Conservation (phyloP, 768 basidiomycete species). For the Infundibulicybe gibba region DNA sequence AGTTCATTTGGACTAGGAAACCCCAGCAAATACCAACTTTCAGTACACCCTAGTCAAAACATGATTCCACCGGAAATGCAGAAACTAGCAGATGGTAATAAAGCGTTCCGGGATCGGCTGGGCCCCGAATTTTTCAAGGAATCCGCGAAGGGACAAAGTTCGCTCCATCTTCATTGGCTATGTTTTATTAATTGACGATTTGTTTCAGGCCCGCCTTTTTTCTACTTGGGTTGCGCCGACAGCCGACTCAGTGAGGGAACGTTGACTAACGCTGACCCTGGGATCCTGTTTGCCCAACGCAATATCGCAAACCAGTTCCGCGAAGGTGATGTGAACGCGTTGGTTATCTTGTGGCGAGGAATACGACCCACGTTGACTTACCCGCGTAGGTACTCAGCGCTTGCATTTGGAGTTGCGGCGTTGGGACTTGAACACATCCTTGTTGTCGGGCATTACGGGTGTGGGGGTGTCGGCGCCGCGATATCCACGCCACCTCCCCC, state of each 20-base stretch:
- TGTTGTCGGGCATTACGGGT: slow-evolving; percentile 4
- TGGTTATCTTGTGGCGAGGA: not conserved
- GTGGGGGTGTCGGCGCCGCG: slow-evolving; percentile 3
- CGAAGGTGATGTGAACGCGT: slow-evolving; percentile 2
- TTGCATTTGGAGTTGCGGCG: not conserved
- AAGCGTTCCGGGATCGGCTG: too few relatives aligned
- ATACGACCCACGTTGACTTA: not conserved
- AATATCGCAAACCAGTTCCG: slow-evolving; percentile 3
- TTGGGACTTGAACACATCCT: slow-evolving; percentile 1
- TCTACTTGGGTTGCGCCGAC: slow-evolving; percentile 5
- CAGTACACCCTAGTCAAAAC: too few relatives aligned
- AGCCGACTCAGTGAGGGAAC: slow-evolving; percentile 5
- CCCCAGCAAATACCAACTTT: too few relatives aligned
- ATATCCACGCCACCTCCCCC: not conserved
- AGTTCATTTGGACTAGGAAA: too few relatives aligned
- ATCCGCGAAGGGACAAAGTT: too few relatives aligned
- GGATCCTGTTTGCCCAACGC: slow-evolving; percentile 2
- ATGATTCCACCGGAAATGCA: too few relatives aligned
- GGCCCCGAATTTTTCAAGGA: too few relatives aligned
- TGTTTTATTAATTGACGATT: not conserved
- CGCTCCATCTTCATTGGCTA: too few relatives aligned
- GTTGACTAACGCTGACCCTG: not conserved
- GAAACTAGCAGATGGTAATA: too few relatives aligned
- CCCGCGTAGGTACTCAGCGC: not conserved
- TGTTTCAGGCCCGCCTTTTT: slow-evolving; percentile 1